These are phyloP conservation scores for Termitomyces sp. DNA, from an alignment of 768 basidiomycete species.

Conservation along the genomic window DNA sequence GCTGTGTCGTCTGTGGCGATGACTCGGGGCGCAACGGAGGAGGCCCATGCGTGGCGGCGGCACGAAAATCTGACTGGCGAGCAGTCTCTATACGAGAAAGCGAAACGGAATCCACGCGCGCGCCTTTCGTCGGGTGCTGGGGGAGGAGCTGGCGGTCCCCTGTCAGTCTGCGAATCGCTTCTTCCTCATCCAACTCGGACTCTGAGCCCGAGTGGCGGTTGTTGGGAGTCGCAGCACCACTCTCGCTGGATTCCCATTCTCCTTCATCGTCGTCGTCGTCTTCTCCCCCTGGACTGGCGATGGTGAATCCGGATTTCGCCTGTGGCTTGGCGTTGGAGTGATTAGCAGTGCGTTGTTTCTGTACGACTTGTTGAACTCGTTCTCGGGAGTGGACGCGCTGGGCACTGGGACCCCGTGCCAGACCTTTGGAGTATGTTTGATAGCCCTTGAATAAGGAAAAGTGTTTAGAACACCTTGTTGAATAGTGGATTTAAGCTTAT, in stretches of 20 bases:
- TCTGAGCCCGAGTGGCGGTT: conserved; percentile 39
- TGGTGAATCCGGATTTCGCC: conserved; percentile 51
- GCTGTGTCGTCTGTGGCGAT: background rate
- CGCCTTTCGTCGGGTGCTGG: conserved; percentile 3
- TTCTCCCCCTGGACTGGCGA: conserved; percentile 41
- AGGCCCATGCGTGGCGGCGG: conserved; percentile 1
- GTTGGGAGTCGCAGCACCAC: conserved; percentile 65
- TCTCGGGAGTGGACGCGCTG: conserved; percentile 31
- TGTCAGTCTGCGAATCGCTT: conserved; percentile 15
- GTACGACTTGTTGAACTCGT: conserved; percentile 18
- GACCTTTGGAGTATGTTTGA: conserved; percentile 22
- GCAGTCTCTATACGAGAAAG: conserved; percentile 31
- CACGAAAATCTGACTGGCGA: conserved; percentile 27
- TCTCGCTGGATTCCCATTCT: conserved; percentile 76
- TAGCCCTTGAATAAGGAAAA: conserved; percentile 3
- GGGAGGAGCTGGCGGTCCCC: conserved; percentile 7
- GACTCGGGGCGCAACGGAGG: conserved; percentile 3
- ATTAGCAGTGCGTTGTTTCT: conserved; percentile 19
- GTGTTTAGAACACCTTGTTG: background rate
- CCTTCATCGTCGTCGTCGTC: conserved; percentile 55
- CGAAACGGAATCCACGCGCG: conserved; percentile 9
- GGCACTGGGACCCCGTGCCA: conserved; percentile 25
- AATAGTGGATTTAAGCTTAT: conserved; percentile 12
- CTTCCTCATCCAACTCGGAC: conserved; percentile 28
- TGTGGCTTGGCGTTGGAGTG: conserved; percentile 20